Evolutionary conservation across 2,329 filamentous ascomycete species (phyloP).

Genomic region (Westerdykella sp.): DNA sequence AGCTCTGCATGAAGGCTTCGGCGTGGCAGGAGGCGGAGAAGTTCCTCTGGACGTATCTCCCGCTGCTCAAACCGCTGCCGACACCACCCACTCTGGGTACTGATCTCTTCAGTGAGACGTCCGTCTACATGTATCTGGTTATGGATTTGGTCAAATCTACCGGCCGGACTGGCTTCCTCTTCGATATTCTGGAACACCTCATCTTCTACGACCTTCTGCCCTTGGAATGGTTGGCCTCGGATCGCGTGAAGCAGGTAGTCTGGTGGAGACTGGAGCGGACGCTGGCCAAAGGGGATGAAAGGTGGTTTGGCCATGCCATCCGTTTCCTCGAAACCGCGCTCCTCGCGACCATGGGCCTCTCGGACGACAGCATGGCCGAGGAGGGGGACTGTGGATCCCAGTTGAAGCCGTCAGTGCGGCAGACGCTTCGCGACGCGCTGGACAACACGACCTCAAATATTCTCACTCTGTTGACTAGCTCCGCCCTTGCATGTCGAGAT

Average conservation of each 20-base stretch:
- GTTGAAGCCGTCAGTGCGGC: constrained; percentile 19
- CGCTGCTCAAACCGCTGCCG: constrained; percentile 17
- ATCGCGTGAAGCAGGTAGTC: constrained; percentile 26
- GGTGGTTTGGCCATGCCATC: constrained; percentile 19
- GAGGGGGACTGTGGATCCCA: constrained; percentile 14
- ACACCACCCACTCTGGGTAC: constrained; percentile 21
- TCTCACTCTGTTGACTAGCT: constrained; percentile 29
- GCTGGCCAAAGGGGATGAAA: constrained; percentile 24
- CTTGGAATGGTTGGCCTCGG: constrained; percentile 36
- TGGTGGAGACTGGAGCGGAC: constrained; percentile 32
- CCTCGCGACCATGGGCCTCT: constrained; percentile 23
- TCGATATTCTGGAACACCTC: constrained; percentile 30
- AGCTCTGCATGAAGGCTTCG: constrained; percentile 23
- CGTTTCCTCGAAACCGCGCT: constrained; percentile 28
- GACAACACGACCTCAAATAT: constrained; percentile 33
- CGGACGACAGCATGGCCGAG: constrained; percentile 18
- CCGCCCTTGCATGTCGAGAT: constrained; percentile 15
- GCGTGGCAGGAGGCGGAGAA: constrained; percentile 34
- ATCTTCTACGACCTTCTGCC: constrained; percentile 30
- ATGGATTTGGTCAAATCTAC: constrained; percentile 24
- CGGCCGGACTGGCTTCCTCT: constrained; percentile 24
- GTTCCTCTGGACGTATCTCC: constrained; percentile 24
- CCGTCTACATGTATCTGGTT: constrained; percentile 22
- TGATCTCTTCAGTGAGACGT: constrained; percentile 24
- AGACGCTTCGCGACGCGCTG: constrained; percentile 27